Evolutionary conservation across 2,329 filamentous ascomycete genomes (phyloP).

Genomic region (Plectosphaerella cucumerina): DNA sequence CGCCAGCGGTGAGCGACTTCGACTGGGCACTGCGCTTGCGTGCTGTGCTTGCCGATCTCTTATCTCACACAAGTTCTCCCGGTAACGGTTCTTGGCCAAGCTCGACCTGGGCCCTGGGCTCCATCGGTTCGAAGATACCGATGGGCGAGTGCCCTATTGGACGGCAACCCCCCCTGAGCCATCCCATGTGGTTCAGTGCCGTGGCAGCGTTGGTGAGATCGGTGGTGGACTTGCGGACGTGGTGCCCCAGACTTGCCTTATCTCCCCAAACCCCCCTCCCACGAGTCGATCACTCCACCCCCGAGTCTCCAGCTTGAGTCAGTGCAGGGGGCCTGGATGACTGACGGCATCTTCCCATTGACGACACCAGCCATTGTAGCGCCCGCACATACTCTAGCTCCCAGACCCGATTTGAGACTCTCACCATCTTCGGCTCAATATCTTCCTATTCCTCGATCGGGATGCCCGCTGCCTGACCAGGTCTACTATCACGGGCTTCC

Average conservation of each 20-base stretch:
- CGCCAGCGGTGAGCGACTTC: not conserved
- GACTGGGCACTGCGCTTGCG: not conserved
- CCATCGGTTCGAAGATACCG: conserved; percentile 1
- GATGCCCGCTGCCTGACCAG: not conserved
- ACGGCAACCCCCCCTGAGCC: not conserved
- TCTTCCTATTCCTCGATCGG: conserved; percentile 3
- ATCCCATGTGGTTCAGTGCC: not conserved
- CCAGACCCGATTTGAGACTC: not conserved
- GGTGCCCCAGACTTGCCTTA: not conserved
- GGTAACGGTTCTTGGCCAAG: not conserved
- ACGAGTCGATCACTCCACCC: not conserved
- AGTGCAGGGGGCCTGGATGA: not conserved
- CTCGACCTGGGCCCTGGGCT: not conserved
- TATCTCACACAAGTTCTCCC: not conserved
- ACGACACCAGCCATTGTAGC: not conserved
- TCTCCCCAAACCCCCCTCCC: not conserved
- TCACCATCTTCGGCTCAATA: conserved; percentile 5
- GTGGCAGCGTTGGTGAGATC: not conserved
- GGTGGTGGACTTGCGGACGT: not conserved
- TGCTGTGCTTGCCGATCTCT: not conserved
- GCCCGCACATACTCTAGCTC: not conserved
- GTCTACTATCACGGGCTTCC: not conserved
- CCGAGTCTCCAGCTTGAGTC: not conserved
- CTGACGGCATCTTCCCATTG: not conserved
- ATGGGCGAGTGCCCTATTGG: not conserved